Base-by-base conservation (phyloP, 345 rosid genomes). In the Raphanus raphanistrum region DNA sequence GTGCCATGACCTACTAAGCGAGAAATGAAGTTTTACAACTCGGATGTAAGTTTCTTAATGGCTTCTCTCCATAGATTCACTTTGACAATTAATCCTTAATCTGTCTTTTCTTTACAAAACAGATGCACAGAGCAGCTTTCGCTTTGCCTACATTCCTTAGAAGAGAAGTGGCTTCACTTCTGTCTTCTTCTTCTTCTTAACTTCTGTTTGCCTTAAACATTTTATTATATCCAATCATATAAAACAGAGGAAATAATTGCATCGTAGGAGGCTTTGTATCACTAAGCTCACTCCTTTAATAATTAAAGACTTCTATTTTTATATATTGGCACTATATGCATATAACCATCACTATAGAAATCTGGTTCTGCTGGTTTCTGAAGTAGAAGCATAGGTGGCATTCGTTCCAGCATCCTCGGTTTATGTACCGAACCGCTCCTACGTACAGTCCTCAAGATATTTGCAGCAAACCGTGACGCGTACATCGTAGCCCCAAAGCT, bases 291-390 rank as follows among this genome's bases (percentile, higher is more conserved):
- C 71, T 77, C 66, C 48, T 55, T 52, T 28, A 50, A 50, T 60
- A 68, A 68, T 32, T 45, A 17, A 69, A 57, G 52, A 76, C 63
- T 61, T 68, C 36, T 60, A 13, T 43, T 75, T 36, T 41, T 63
- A 45, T 73, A 63, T 63, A 63, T 73, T 8, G 71, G 60, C 48
- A 28, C 68, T 73, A 64, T 32, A 32, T 13, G 68, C 69, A 50
- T n/a, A 50, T 72, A 80, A 63, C 85, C 87, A 66, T 85, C 94
- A 25, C 88, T 84, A 31, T 87, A 85, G 76, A 94, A 91, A 84
- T 94, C 96, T 8, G 97, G 98, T 72, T 94, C 98, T 6, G 98
- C 85, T 12, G 97, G 97, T 76, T 94, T 92, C 84, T 90, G 97
- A 70, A 87, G 97, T 61, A 92, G 79, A 65, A 92, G 78, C 69